Evolutionary conservation across 495 filamentous ascomycete genomes (phyloP).

Genomic region (Neurospora cerealis): DNA sequence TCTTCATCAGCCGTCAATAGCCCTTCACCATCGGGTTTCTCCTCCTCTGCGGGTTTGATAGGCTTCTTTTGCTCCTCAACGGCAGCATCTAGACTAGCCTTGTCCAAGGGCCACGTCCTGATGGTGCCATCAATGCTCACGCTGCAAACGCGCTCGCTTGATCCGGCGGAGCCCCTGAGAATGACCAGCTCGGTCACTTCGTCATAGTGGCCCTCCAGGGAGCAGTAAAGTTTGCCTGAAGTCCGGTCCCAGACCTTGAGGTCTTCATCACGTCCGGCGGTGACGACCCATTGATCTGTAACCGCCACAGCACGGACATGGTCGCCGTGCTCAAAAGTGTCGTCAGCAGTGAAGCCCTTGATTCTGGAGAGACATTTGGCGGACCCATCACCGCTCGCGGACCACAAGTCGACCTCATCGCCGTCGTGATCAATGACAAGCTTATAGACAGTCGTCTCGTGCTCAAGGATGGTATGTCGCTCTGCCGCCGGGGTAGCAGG

Average conservation of each 20-base stretch:
- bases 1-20: constrained; percentile 75
- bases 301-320: constrained; percentile 78
- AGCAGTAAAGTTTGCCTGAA: constrained; percentile 65
- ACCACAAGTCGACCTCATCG: constrained; percentile 73
- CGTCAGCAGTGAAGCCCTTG: constrained; percentile 57
- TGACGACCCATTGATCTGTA: constrained; percentile 71
- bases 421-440: constrained; percentile 49
- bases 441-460: constrained; percentile 84
- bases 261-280: constrained; percentile 83
- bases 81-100: constrained; percentile 47
- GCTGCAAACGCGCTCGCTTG: constrained; percentile 49
- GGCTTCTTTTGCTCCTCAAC: constrained; percentile 45
- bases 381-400: constrained; percentile 77
- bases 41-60: constrained; percentile 31
- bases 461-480: constrained; percentile 57
- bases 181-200: constrained; percentile 77
- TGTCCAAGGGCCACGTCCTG: constrained; percentile 65
- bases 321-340: constrained; percentile 68
- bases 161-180: constrained; percentile 32
- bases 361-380: constrained; percentile 61
- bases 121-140: constrained; percentile 84
- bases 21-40: constrained; percentile 20
- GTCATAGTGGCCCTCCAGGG: constrained; percentile 80
- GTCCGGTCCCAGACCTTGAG: constrained; percentile 75
- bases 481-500: constrained; percentile 29